A percentile compares a stretch with the other conserved stretches of the same genome.
phyloP scores from a whole-genome alignment of 768 basidiomycete species.

The Cystofilobasidium bisporidii region DNA sequence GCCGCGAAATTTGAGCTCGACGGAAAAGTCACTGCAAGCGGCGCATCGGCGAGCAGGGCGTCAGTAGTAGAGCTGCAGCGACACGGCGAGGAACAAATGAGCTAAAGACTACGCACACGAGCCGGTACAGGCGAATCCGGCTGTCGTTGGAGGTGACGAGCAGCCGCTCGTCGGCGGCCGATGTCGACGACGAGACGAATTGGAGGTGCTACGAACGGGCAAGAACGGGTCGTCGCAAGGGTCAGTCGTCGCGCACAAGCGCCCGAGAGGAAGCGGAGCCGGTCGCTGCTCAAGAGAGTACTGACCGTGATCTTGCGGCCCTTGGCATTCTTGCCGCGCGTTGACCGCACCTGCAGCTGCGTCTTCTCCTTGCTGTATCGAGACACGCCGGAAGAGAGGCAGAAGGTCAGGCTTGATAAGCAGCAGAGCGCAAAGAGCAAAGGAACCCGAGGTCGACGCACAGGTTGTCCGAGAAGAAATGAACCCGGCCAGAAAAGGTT shows the following conservation, averaged over 20 bases:
- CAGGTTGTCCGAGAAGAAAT: not conserved
- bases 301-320: slow-evolving; percentile 36
- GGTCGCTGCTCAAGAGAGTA: not conserved
- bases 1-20: slow-evolving; percentile 33
- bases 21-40: slow-evolving; percentile 19
- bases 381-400: no score
- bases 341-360: slow-evolving; percentile 19
- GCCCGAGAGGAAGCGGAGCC: no score
- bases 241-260: not conserved
- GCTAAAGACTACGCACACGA: slow-evolving; percentile 5
- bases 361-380: not conserved
- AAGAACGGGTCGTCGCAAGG: not conserved
- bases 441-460: not conserved
- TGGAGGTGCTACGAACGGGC: slow-evolving; percentile 4
- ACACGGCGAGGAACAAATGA: not conserved
- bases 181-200: slow-evolving; percentile 14
- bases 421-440: no score
- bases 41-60: not conserved
- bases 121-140: slow-evolving; percentile 32
- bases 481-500: slow-evolving; percentile 30
- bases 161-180: slow-evolving; percentile 28
- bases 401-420: no score
- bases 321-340: slow-evolving; percentile 33
- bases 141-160: slow-evolving; percentile 36
- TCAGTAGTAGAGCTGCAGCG: not conserved